These are phyloP conservation scores for Taphrina sp. DNA, from an alignment of 1,139 yeast species.

Conservation along the genomic window DNA sequence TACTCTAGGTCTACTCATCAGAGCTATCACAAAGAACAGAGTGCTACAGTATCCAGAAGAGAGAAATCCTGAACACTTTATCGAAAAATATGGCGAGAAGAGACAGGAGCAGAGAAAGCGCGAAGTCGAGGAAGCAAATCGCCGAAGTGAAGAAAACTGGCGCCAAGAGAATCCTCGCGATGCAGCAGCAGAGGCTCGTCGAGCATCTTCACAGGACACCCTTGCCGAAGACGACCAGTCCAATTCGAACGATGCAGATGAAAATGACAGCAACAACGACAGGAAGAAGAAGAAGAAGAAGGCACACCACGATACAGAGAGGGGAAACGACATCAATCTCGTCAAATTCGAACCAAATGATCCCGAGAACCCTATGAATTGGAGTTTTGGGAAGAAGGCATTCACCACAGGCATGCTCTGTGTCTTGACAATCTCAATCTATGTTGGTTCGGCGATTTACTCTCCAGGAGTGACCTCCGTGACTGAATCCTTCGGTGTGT, in stretches of 20 bases:
- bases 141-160: conserved; percentile 15
- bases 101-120: conserved; percentile 9
- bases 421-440: conserved; percentile 42
- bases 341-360: conserved; percentile 55
- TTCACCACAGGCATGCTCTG: conserved; percentile 37
- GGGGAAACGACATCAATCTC: conserved; percentile 31
- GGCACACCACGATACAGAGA: conserved; percentile 23
- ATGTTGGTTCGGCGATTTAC: conserved; percentile 52
- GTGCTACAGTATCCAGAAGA: conserved; percentile 27
- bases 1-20: background rate
- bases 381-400: conserved; percentile 50
- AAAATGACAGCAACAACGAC: background rate
- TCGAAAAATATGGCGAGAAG: conserved; percentile 4
- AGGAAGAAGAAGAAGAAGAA: background rate
- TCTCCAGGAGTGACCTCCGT: conserved; percentile 56
- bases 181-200: conserved; percentile 14
- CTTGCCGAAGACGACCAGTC: background rate
- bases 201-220: conserved; percentile 11
- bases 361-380: conserved; percentile 60
- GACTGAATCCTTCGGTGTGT: conserved; percentile 57
- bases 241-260: conserved; percentile 1
- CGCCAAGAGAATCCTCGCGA: conserved; percentile 24
- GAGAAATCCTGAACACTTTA: conserved; percentile 8
- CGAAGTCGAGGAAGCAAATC: conserved; percentile 18
- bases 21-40: conserved; percentile 2